phyloP scores from a whole-genome alignment of 148 eudicot species.

The Diospyros kaki region DNA sequence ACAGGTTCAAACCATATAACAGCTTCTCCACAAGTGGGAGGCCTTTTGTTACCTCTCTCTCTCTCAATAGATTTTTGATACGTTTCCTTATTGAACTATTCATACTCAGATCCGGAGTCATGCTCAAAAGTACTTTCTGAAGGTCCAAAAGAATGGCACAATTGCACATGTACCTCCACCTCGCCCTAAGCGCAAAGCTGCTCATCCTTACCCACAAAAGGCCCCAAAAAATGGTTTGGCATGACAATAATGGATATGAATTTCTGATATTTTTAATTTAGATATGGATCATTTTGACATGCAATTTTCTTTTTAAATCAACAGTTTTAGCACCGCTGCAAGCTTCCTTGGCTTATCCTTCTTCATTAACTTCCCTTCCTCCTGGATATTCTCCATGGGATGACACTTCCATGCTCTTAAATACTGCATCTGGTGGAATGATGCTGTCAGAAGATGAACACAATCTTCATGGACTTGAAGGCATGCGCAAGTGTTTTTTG shows the following conservation, averaged over 20 bases:
- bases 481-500: slow-evolving; percentile 29
- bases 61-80: too few species aligned
- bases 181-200: slow-evolving; percentile 88
- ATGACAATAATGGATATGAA: background rate
- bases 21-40: too few species aligned
- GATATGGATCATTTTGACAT: slow-evolving; percentile 16
- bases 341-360: slow-evolving; percentile 54
- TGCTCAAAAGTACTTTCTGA: slow-evolving; percentile 91
- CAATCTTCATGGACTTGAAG: slow-evolving; percentile 53
- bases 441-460: slow-evolving; percentile 57
- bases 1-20: too few species aligned
- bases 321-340: slow-evolving; percentile 52
- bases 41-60: too few species aligned
- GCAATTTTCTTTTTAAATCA: slow-evolving; percentile 9
- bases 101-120: slow-evolving; percentile 75
- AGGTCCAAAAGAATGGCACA: slow-evolving; percentile 90
- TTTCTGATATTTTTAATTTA: slow-evolving; percentile 4
- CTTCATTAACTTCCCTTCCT: slow-evolving; percentile 52
- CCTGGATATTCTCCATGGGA: slow-evolving; percentile 73
- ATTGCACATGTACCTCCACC: slow-evolving; percentile 93
- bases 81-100: slow-evolving; percentile 7
- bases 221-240: slow-evolving; percentile 77
- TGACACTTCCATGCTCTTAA: slow-evolving; percentile 55
- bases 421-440: slow-evolving; percentile 39
- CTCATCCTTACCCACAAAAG: slow-evolving; percentile 96